Evolutionary conservation across 257 asterid genomes (phyloP).

Genomic region (Nicotiana benthamiana): DNA sequence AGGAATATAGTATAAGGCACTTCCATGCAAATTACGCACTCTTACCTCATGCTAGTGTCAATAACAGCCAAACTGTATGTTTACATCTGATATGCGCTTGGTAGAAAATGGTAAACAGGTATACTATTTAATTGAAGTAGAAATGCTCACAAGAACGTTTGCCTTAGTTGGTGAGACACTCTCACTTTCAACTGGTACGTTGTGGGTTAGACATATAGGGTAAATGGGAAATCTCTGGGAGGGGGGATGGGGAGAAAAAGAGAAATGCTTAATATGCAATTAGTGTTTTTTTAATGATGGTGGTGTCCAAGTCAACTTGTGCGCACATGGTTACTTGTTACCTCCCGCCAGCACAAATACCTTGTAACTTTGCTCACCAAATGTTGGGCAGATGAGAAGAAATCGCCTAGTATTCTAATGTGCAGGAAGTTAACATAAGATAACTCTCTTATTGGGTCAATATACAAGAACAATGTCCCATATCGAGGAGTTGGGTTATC

Average conservation of each 20-base stretch:
- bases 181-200: neutral
- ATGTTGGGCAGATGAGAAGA: too few species aligned
- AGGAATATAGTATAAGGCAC: neutral
- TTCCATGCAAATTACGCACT: neutral
- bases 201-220: neutral
- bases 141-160: neutral
- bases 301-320: too few species aligned
- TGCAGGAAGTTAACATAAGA: neutral
- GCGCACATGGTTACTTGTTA: too few species aligned
- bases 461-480: neutral
- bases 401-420: too few species aligned
- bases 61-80: neutral
- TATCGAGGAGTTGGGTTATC: neutral
- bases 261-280: neutral
- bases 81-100: neutral
- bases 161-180: neutral
- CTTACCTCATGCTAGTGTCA: neutral
- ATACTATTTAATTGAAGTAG: neutral
- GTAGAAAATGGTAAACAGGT: neutral
- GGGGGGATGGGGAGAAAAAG: neutral
- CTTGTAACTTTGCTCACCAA: too few species aligned
- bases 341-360: too few species aligned
- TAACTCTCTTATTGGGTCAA: neutral
- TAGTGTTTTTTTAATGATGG: too few species aligned
- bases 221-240: neutral